A percentile compares a stretch with the other conserved stretches of the same genome.
These are phyloP conservation scores for Piloderma croceum DNA, from an alignment of 768 basidiomycete species.

Conservation along the genomic window DNA sequence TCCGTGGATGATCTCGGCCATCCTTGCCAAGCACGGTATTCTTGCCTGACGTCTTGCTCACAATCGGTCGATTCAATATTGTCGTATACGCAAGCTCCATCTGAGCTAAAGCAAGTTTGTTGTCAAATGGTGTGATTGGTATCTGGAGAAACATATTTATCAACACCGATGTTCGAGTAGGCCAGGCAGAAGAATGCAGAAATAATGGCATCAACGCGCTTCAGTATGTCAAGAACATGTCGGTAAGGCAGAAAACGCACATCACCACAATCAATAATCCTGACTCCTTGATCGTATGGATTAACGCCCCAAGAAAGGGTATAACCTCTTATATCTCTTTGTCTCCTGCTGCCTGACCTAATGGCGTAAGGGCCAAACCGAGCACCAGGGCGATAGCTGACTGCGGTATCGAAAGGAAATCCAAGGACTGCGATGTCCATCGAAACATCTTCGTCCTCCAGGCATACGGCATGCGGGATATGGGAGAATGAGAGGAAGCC, in stretches of 20 bases:
- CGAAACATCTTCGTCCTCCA: constrained; percentile 45
- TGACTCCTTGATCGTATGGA: constrained; percentile 53
- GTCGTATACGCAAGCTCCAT: constrained; percentile 83
- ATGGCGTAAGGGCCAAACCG: constrained; percentile 87
- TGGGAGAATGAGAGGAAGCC: constrained; percentile 84
- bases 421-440: constrained; percentile 81
- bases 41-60: constrained; percentile 18
- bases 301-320: constrained; percentile 68
- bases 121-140: constrained; percentile 76
- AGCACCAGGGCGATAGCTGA: constrained; percentile 56
- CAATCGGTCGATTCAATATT: constrained; percentile 53
- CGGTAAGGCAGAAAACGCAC: constrained; percentile 30
- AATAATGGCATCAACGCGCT: too few species aligned
- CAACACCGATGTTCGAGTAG: background rate
- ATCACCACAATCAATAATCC: constrained; percentile 81
- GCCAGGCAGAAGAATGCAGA: too few species aligned
- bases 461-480: constrained; percentile 65
- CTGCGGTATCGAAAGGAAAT: constrained; percentile 72
- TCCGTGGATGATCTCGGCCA: constrained; percentile 63
- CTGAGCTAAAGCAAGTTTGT: constrained; percentile 77
- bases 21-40: constrained; percentile 44
- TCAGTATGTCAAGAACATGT: too few species aligned
- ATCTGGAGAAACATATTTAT: constrained; percentile 37
- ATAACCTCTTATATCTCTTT: constrained; percentile 55
- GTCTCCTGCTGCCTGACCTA: constrained; percentile 70